A percentile compares a stretch with the other conserved stretches of the same genome.
phyloP scores from a whole-genome alignment of 371 early-diverging fungal genomes.

The Mortierella sp. region DNA sequence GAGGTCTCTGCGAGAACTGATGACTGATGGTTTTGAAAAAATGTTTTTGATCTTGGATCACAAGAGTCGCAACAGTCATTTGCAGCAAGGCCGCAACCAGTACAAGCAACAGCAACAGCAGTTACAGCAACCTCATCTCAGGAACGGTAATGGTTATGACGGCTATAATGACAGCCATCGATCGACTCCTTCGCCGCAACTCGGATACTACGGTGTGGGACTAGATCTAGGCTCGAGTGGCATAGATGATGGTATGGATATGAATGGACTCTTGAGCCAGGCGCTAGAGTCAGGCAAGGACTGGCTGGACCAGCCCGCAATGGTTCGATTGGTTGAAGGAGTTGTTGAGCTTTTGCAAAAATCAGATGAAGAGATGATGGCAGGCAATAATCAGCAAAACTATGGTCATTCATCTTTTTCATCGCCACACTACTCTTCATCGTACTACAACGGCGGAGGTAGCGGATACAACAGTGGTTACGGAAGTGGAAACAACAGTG shows the following conservation, averaged over 20 bases:
- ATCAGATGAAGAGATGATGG: conserved; percentile 53
- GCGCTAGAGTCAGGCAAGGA: conserved; percentile 55
- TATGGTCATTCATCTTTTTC: conserved; percentile 2
- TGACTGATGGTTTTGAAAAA: conserved; percentile 54
- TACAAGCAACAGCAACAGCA: conserved; percentile 26
- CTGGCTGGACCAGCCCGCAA: conserved; percentile 57
- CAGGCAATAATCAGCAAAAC: conserved; percentile 15
- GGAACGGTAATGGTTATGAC: conserved; percentile 10
- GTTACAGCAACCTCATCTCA: conserved; percentile 1
- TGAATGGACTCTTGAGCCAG: conserved; percentile 40
- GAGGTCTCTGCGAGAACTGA: conserved; percentile 37
- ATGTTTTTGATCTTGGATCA: conserved; percentile 55
- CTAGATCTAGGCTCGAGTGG: conserved; percentile 35
- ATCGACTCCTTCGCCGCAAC: conserved; percentile 49
- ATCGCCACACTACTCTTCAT: conserved; percentile 10
- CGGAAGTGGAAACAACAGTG: conserved; percentile 47
- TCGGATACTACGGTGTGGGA: conserved; percentile 55
- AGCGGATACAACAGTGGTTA: conserved; percentile 55
- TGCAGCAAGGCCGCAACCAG: conserved; percentile 31
- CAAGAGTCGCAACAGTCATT: conserved; percentile 40
- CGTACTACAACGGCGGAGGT: conserved; percentile 35
- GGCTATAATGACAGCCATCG: conserved; percentile 27
- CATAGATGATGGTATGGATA: conserved; percentile 38
- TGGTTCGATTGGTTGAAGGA: conserved; percentile 48
- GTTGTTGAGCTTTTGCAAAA: conserved; percentile 47